Evolutionary conservation across 257 asterid genomes (phyloP).

Genomic region (Solanum dulcamara): DNA sequence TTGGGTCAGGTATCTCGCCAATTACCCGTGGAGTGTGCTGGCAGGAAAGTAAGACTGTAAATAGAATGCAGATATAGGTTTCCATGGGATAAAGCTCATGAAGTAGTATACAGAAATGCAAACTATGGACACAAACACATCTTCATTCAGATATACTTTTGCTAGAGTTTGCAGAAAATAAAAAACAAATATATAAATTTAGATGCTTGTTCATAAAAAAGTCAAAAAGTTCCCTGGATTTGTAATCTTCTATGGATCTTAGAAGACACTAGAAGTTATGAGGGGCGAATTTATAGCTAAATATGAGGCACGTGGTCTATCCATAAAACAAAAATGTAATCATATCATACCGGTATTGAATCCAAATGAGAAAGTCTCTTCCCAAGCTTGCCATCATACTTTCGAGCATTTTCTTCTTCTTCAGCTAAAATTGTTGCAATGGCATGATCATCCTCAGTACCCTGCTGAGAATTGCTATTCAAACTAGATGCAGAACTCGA

Average conservation of each 20-base stretch:
- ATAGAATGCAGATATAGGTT: background rate
- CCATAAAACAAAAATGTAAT: background rate
- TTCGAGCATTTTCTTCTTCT: conserved; percentile 32
- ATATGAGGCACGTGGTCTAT: background rate
- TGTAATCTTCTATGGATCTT: background rate
- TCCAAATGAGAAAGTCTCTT: conserved; percentile 87
- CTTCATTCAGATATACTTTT: background rate
- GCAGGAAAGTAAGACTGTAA: conserved; percentile 23
- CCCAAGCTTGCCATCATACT: conserved; percentile 41
- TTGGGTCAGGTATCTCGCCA: conserved; percentile 65
- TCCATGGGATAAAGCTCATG: background rate
- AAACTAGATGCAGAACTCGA: conserved; percentile 58
- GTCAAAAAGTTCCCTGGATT: background rate
- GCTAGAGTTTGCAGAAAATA: background rate
- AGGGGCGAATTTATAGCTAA: background rate
- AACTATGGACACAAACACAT: background rate
- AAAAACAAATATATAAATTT: background rate
- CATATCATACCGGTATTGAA: conserved; percentile 70
- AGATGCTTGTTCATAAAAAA: background rate
- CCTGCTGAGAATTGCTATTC: conserved; percentile 60
- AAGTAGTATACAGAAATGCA: background rate
- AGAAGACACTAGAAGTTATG: background rate
- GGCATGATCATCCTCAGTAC: conserved; percentile 90
- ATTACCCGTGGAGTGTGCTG: conserved; percentile 95
- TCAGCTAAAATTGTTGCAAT: conserved; percentile 70